These are phyloP conservation scores for Sabuloglossum arenarium DNA, from an alignment of 495 filamentous ascomycete species.

Conservation along the genomic window DNA sequence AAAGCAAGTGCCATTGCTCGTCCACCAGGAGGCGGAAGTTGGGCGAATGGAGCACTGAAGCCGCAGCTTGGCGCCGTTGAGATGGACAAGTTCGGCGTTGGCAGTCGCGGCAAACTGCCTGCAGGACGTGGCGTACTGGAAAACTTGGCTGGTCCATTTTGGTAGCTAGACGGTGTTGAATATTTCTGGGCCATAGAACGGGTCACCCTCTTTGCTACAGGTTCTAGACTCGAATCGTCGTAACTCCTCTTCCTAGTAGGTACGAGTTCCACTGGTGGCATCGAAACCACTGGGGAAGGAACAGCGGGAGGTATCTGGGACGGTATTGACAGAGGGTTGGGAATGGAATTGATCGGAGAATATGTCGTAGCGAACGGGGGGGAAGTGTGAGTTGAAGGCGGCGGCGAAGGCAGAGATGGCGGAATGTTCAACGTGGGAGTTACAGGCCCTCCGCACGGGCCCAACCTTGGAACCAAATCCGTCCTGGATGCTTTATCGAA, in stretches of 20 bases:
- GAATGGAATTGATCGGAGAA: slow-evolving; percentile 12
- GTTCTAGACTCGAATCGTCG: slow-evolving; percentile 42
- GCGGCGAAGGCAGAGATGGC: slow-evolving; percentile 33
- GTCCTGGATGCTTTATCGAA: slow-evolving; percentile 41
- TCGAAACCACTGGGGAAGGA: slow-evolving; percentile 30
- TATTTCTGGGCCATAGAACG: slow-evolving; percentile 15
- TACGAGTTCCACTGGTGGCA: slow-evolving; percentile 25
- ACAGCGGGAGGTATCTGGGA: slow-evolving; percentile 19
- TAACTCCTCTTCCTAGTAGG: slow-evolving; percentile 44
- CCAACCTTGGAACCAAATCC: neutral
- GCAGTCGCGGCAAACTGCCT: slow-evolving; percentile 26
- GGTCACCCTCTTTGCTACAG: slow-evolving; percentile 40
- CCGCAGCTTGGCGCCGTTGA: slow-evolving; percentile 15
- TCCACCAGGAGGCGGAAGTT: slow-evolving; percentile 26
- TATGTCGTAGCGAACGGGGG: slow-evolving; percentile 16
- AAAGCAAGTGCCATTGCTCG: slow-evolving; percentile 44
- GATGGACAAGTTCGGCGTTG: slow-evolving; percentile 31
- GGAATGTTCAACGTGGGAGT: slow-evolving; percentile 13
- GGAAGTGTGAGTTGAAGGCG: slow-evolving; percentile 23
- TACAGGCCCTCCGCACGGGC: neutral
- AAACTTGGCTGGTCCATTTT: slow-evolving; percentile 8
- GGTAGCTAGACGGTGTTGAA: slow-evolving; percentile 4
- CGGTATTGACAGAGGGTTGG: slow-evolving; percentile 18
- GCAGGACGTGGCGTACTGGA: slow-evolving; percentile 2
- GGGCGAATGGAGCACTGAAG: slow-evolving; percentile 13